A percentile compares a stretch with the other conserved stretches of the same genome.
Evolutionary conservation across 2,329 filamentous ascomycete species (phyloP).

Genomic region (Trichoderma pleuroti): DNA sequence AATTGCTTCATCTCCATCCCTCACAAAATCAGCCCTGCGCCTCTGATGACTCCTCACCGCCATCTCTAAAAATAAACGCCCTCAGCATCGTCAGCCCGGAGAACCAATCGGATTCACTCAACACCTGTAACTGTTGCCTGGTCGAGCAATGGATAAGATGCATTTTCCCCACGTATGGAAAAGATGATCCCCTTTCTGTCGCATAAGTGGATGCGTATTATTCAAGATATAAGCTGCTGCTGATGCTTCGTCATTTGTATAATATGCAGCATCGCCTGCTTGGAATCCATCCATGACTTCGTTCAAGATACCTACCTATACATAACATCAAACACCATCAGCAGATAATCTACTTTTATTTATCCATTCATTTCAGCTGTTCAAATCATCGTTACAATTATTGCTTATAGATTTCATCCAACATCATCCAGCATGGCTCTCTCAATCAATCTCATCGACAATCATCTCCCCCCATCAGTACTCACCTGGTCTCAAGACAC

Average conservation of each 20-base stretch:
- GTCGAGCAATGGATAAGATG: neutral
- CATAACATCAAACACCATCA: neutral
- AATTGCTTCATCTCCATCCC: neutral
- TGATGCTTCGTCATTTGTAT: neutral
- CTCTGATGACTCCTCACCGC: neutral
- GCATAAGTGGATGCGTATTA: neutral
- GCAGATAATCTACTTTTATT: neutral
- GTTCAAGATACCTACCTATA: neutral
- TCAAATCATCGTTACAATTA: neutral
- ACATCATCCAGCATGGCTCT: neutral
- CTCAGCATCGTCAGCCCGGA: neutral
- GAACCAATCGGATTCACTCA: neutral
- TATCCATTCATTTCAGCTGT: fast-evolving
- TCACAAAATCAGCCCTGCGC: neutral
- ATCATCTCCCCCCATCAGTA: neutral
- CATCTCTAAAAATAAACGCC: neutral
- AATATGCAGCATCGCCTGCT: neutral
- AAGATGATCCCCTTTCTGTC: neutral
- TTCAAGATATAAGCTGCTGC: neutral
- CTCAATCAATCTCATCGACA: neutral
- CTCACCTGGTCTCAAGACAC: neutral
- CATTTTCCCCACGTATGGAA: neutral
- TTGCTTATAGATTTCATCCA: neutral
- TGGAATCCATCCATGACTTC: neutral
- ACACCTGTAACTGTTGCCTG: neutral